Conservation (phyloP, 106 monocot species). For the Xerophyta viscosa region DNA sequence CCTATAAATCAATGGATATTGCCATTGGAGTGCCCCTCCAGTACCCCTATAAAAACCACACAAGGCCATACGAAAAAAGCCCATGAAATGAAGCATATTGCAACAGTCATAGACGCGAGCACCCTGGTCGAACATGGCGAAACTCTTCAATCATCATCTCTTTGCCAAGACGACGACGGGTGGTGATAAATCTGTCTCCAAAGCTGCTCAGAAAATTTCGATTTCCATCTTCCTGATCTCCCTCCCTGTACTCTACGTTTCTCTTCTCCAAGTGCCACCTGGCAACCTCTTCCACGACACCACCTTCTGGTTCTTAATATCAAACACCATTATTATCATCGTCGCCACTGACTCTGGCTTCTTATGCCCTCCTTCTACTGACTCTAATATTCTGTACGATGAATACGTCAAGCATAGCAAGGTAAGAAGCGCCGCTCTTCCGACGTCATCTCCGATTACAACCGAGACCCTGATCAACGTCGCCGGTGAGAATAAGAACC, state of each 20-base stretch:
- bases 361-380: slow-evolving; percentile 13
- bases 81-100: no score
- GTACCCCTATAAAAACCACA: no score
- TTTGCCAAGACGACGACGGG: no score
- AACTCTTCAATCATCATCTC: no score
- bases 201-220: slow-evolving; percentile 24
- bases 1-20: no score
- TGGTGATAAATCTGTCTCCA: no score
- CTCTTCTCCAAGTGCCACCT: slow-evolving; percentile 37
- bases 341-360: slow-evolving; percentile 53
- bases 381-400: slow-evolving; percentile 15
- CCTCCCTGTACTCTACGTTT: slow-evolving; percentile 59
- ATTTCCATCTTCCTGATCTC: slow-evolving; percentile 51
- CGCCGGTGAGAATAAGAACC: no score
- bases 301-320: slow-evolving; percentile 73
- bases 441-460: neutral
- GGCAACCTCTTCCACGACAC: slow-evolving; percentile 56
- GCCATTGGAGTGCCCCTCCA: no score
- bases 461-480: no score
- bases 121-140: no score
- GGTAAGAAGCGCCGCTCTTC: neutral
- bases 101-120: no score
- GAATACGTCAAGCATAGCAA: slow-evolving; percentile 16
- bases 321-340: slow-evolving; percentile 66
- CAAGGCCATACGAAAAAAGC: no score